These are phyloP conservation scores for Cystobasidiopsis lactophilus DNA, from an alignment of 768 basidiomycete species.

Conservation along the genomic window DNA sequence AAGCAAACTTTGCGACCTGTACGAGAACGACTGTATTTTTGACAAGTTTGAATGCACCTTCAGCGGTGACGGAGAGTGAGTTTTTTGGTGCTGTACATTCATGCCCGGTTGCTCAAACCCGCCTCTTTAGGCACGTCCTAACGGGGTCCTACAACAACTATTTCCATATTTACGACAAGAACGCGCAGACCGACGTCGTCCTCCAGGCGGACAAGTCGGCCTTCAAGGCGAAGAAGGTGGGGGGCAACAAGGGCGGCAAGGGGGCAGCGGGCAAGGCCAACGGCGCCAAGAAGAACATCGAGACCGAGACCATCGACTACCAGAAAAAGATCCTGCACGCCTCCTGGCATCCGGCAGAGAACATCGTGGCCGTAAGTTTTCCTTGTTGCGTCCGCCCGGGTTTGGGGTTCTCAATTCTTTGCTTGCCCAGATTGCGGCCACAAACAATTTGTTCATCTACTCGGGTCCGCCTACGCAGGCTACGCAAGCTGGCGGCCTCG, in stretches of 20 bases:
- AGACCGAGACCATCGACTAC: slow-evolving; percentile 41
- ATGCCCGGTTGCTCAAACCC: neutral
- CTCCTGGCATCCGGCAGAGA: slow-evolving; percentile 87
- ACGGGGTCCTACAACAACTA: slow-evolving; percentile 99
- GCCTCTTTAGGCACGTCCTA: slow-evolving; percentile 51
- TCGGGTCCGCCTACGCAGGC: neutral
- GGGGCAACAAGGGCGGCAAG: slow-evolving; percentile 41
- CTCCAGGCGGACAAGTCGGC: slow-evolving; percentile 97
- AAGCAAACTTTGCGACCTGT: slow-evolving; percentile 90
- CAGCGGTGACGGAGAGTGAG: slow-evolving; percentile 77
- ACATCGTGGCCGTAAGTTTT: slow-evolving; percentile 83
- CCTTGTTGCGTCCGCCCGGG: neutral
- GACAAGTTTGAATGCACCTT: slow-evolving; percentile 99
- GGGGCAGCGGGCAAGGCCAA: slow-evolving; percentile 40
- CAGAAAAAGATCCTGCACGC: slow-evolving; percentile 76
- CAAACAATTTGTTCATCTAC: slow-evolving; percentile 44
- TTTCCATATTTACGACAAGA: slow-evolving; percentile 96
- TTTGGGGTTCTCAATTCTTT: neutral
- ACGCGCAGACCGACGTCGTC: slow-evolving; percentile 58
- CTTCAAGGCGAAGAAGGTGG: slow-evolving; percentile 98
- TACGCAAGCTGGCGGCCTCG: neutral
- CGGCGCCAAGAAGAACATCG: slow-evolving; percentile 63
- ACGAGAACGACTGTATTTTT: slow-evolving; percentile 99
- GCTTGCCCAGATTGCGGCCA: slow-evolving; percentile 16
- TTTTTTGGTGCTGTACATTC: slow-evolving; percentile 11